Base-by-base conservation (phyloP, 441 rosid genomes). In the Breynia disticha region DNA sequence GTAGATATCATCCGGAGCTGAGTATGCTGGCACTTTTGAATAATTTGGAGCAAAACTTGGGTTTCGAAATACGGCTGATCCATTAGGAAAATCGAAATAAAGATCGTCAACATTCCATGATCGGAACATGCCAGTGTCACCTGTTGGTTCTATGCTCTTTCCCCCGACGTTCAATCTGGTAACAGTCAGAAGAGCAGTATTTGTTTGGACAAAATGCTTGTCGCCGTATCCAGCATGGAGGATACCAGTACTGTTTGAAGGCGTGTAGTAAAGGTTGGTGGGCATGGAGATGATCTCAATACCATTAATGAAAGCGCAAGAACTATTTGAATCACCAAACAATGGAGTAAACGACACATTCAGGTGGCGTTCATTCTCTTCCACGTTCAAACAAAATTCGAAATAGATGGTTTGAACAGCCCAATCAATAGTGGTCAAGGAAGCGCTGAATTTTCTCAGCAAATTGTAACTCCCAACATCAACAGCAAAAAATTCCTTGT, bases 231-330 rank as follows among this genome's bases (percentile, higher is more conserved):
- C n/a, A n/a, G n/a, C n/a, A n/a, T n/a, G n/a, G n/a, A n/a, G n/a
- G n/a, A n/a, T n/a, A 28, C 35, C 35, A 1, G 35, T 9, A 5
- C 35, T 18, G 17, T 55, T 37, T 3, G 8, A 32, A 5, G 45
- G 38, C 0, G 24, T 61, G 1, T 64, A 68, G 13, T 81, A 56
- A 48, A 67, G 53, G n/a, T 15, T 15, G 68, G 88, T 91, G 18
- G 97, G 95, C 94, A 86, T 88, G 0, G 98, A 88, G 44, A 79
- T 66, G 14, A 88, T 72, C 79, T 91, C 95, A 47, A 91, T 91
- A 60, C 97, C 98, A 57, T 91, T 91, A 0, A 88, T 89, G 55
- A 91, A 91, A 0, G 95, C 98, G 55, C 69, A 91, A 0, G 81
- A 48, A 54, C 13, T 15, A 11, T 15, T 11, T 4, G 82, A 67